Conservation (phyloP, 2,329 filamentous ascomycete genomes). For the Westerdykella ornata region DNA sequence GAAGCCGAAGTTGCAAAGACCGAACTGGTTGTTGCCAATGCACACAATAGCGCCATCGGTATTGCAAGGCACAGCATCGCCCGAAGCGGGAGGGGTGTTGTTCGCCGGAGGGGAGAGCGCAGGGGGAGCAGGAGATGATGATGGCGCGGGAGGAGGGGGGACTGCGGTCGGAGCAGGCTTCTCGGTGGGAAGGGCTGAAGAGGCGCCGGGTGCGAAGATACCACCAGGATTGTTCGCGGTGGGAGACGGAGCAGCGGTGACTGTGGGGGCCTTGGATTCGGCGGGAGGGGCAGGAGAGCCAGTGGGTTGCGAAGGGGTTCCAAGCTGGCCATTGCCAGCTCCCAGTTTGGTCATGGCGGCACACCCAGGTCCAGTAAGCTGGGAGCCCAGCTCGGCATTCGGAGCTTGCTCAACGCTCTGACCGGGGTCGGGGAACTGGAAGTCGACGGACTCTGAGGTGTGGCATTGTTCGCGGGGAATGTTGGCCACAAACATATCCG, state of each 20-base stretch:
- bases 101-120: constrained; percentile 7
- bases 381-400: constrained; percentile 27
- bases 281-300: constrained; percentile 2
- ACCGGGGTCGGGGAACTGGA: constrained; percentile 34
- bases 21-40: constrained; percentile 39
- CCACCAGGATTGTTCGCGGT: constrained; percentile 12
- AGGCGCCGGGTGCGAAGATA: constrained; percentile 28
- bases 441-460: constrained; percentile 56
- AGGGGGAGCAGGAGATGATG: constrained; percentile 7
- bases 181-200: constrained; percentile 14
- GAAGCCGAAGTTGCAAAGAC: constrained; percentile 41
- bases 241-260: neutral
- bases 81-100: constrained; percentile 8
- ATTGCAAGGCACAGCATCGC: constrained; percentile 30
- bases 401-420: constrained; percentile 11
- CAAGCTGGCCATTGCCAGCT: constrained; percentile 26
- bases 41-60: constrained; percentile 40
- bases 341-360: constrained; percentile 23
- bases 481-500: constrained; percentile 71
- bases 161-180: constrained; percentile 3
- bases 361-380: constrained; percentile 25
- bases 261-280: neutral
- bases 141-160: constrained; percentile 5
- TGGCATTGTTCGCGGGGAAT: constrained; percentile 50
- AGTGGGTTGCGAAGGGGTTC: constrained; percentile 14